Base-by-base conservation (phyloP, 2,329 filamentous ascomycete genomes). In the Camillea tinctor region DNA sequence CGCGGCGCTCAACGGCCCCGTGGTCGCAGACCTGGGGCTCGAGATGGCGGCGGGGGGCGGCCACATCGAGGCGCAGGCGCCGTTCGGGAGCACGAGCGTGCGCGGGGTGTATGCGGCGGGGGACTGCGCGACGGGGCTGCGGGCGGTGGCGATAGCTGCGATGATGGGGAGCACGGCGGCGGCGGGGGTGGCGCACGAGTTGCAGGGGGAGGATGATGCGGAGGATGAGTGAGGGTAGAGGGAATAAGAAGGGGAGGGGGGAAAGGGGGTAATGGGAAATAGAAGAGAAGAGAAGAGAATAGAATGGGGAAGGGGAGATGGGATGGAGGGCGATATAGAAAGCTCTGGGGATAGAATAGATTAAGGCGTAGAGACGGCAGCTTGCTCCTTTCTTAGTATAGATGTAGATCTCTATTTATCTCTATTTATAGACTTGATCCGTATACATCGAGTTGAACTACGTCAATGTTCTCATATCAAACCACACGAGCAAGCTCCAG, bases 101-200 rank as follows among this genome's bases (percentile, higher is more conserved):
- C 69, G 72, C 2, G 84, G 84, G 0, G 79, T 82, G 2, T 85
- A 82, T 71, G 83, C 82, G 0, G 81, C 75, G 1, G 84, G 84
- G 0, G 84, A 88, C 69, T 79, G 75, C 56, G 69, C 69, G 3
- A 71, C 71, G 4, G 59, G 62, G 24, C 23, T 72, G 54, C 67
- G 65, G 50, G 56, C 65, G 22, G 67, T 75, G 52, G 59, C 69
- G 3, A 63, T 59, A 23, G 70, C 72, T 11, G 66, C 66, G 8
- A 63, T 61, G 56, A 73, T 71, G 67, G 70, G 70, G 8, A 60
- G 56, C 11, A 60, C 40, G 13, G 64, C 65, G 11, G 68, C 63
- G 11, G 64, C 61, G 13, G 68, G 65, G 15, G 50, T 70, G 49
- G 68, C 61, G 15, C 67, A 70, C 50, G 54, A 52, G 7, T 26